Base-by-base conservation (phyloP, 768 basidiomycete species). In the Psilocybe tampanensis region DNA sequence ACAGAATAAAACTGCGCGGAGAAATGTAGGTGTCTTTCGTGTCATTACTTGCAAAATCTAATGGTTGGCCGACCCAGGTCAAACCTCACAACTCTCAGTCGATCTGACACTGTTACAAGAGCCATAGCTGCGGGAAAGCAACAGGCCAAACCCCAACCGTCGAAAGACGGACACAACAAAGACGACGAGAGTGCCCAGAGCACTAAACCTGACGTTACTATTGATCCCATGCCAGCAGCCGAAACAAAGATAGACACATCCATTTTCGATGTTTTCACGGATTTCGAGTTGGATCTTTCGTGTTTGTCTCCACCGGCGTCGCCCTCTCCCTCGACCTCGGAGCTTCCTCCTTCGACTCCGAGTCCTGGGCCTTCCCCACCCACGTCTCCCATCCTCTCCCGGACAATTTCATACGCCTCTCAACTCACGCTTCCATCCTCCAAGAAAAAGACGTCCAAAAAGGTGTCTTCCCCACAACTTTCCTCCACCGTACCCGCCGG, bases 211-310 rank as follows among this genome's bases (percentile, higher is more conserved):
- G 29, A 29, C 29, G 9, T 9, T 29, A 13, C 13, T 13, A 5
- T 13, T 13, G 36, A 39, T 13, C 6, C 36, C 6, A 39, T 8
- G 51, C 21, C 33, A 11, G 13, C 44, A 44, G 51, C 48, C 23
- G 63, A 64, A 24, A 45, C 63, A 34, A 55, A 53, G 34, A 66
- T 59, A 13, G 67, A 70, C 41, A 66, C 69, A 11, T 59, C 69
- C 44, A 65, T 71, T 2, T 79, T 78, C 58, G 70, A 74, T 34
- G 76, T 75, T 2, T 80, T 82, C 60, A 67, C 69, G 2, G 80
- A 82, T 23, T 80, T 81, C 56, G 70, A 76, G 39, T 70, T 82
- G 24, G 81, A 82, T 64, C 65, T 80, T 39, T 70, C 76, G 3
- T 78, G 76, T 44, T 72, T 82, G 13, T 79, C 80, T 0, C 61